These are phyloP conservation scores for Penicillium mononematosum DNA, from an alignment of 495 filamentous ascomycete genomes.

Conservation along the genomic window DNA sequence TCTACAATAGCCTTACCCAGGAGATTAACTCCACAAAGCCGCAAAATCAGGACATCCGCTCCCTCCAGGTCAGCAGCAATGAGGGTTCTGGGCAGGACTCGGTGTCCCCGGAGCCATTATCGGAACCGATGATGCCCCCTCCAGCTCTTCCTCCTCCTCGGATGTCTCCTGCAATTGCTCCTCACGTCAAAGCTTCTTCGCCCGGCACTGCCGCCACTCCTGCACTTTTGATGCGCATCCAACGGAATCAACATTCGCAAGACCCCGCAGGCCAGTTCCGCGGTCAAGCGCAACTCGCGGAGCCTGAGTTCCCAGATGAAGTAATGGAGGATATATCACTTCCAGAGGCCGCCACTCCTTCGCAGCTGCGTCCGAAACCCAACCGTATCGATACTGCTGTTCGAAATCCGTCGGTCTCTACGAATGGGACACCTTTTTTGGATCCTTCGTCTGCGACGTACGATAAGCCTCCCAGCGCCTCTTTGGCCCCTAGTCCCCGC, in stretches of 20 bases:
- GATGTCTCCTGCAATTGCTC: constrained; percentile 54
- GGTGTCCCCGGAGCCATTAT: constrained; percentile 68
- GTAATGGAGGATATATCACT: constrained; percentile 66
- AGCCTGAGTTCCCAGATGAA: constrained; percentile 48
- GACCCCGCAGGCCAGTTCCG: constrained; percentile 28
- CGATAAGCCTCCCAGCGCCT: constrained; percentile 25
- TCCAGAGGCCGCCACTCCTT: constrained; percentile 57
- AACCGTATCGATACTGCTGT: constrained; percentile 47
- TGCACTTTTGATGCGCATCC: constrained; percentile 78
- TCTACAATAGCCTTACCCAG: constrained; percentile 36
- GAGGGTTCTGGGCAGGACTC: constrained; percentile 67
- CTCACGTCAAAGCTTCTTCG: constrained; percentile 29
- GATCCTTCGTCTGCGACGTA: constrained; percentile 30
- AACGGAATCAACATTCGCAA: constrained; percentile 39
- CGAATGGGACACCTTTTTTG: constrained; percentile 32
- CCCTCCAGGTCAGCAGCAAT: constrained; percentile 45
- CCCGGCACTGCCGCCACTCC: constrained; percentile 65
- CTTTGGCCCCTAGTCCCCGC: constrained; percentile 38
- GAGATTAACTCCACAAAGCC: constrained; percentile 32
- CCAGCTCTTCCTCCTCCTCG: constrained; percentile 56
- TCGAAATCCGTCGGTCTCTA: constrained; percentile 30
- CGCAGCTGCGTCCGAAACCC: constrained; percentile 36
- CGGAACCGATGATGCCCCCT: constrained; percentile 70
- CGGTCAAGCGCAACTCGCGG: constrained; percentile 28
- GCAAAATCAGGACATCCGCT: constrained; percentile 36